phyloP scores from a whole-genome alignment of 495 filamentous ascomycete genomes.

The Neurospora sp. region DNA sequence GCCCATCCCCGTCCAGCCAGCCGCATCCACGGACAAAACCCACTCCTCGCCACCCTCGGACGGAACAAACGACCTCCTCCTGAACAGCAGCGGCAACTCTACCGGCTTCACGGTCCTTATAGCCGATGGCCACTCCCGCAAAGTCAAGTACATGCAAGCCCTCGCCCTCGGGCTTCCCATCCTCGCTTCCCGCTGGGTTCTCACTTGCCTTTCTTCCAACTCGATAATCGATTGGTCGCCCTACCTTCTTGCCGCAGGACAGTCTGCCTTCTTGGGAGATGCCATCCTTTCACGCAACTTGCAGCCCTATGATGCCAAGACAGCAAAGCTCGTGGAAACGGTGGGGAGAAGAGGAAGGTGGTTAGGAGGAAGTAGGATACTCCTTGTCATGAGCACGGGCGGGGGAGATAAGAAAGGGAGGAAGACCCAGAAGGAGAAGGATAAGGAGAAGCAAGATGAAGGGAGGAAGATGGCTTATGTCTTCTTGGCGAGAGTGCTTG shows the following conservation, averaged over 20 bases:
- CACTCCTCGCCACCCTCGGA: not conserved
- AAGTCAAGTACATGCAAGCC: constrained; percentile 90
- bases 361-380: constrained; percentile 54
- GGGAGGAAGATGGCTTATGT: constrained; percentile 45
- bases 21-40: not conserved
- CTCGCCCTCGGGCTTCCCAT: constrained; percentile 84
- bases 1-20: constrained; percentile 24
- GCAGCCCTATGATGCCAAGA: constrained; percentile 43
- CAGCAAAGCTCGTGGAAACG: constrained; percentile 45
- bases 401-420: not conserved
- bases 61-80: constrained; percentile 13
- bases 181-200: constrained; percentile 69
- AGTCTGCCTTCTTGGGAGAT: constrained; percentile 64
- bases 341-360: constrained; percentile 50
- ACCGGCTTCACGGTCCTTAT: constrained; percentile 78
- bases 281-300: constrained; percentile 68
- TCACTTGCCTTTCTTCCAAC: constrained; percentile 53
- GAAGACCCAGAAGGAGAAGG: not conserved
- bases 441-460: constrained; percentile 42
- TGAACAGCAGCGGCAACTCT: constrained; percentile 35
- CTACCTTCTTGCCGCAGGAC: constrained; percentile 80
- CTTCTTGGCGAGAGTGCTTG: constrained; percentile 72
- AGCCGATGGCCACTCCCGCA: constrained; percentile 77
- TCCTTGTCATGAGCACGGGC: constrained; percentile 52
- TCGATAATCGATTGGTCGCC: constrained; percentile 60